Evolutionary conservation across 1,284 basidiomycete species (phyloP).

Genomic region (Uromyces viciae-fabae): DNA sequence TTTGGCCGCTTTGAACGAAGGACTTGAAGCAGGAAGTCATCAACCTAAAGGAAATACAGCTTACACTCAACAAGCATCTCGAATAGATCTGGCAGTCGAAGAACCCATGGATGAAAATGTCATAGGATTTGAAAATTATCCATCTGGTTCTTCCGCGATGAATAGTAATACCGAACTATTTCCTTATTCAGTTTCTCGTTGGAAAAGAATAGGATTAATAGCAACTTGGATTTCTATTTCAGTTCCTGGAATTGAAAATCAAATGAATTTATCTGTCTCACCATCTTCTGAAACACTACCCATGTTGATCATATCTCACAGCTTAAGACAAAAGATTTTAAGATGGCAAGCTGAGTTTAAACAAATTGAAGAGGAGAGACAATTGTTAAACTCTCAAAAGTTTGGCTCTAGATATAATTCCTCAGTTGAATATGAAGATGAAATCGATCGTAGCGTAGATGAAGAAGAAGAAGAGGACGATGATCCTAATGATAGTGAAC

Average conservation of each 20-base stretch:
- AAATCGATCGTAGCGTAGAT: slow-evolving; percentile 46
- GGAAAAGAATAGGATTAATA: slow-evolving; percentile 70
- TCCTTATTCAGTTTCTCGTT: slow-evolving; percentile 57
- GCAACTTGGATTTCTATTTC: slow-evolving; percentile 67
- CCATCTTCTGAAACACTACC: not conserved
- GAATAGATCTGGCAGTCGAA: slow-evolving; percentile 14
- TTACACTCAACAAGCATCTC: not conserved
- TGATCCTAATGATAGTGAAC: slow-evolving; percentile 66
- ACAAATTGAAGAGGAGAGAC: slow-evolving; percentile 13
- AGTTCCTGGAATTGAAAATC: slow-evolving; percentile 59
- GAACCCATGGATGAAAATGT: not conserved
- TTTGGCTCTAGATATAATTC: slow-evolving; percentile 28
- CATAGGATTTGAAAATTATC: not conserved
- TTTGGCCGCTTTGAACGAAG: slow-evolving; percentile 15
- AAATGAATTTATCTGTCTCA: not conserved
- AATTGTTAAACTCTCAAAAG: slow-evolving; percentile 9
- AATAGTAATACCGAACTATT: not conserved
- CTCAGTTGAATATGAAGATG: slow-evolving; percentile 52
- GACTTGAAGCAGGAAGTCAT: not conserved
- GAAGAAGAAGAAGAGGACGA: slow-evolving; percentile 61
- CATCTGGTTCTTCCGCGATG: not conserved
- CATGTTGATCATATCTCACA: slow-evolving; percentile 25
- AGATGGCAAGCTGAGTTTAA: slow-evolving; percentile 67
- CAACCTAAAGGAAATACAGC: not conserved
- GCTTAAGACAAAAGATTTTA: slow-evolving; percentile 64